Percentiles rank a stretch among this genome's conserved stretches.
These are phyloP conservation scores for Trichoderma sp. DNA, from an alignment of 2,329 filamentous ascomycete species.

Conservation along the genomic window DNA sequence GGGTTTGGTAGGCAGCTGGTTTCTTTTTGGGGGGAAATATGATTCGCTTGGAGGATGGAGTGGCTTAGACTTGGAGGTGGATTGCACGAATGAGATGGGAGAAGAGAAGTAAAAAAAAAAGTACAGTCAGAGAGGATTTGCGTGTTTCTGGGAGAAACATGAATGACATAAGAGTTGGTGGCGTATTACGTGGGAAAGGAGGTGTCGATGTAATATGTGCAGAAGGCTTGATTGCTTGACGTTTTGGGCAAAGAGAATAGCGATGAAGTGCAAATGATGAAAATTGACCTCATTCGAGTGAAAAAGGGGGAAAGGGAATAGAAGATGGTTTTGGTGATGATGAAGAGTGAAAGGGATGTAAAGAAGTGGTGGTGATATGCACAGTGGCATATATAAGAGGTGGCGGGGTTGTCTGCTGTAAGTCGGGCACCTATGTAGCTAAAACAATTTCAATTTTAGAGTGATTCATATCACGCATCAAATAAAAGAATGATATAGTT, in stretches of 20 bases:
- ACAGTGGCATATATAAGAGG: not conserved
- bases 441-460: not conserved
- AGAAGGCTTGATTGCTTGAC: not conserved
- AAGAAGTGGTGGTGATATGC: not conserved
- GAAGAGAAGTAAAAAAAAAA: not conserved
- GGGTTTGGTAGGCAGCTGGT: not conserved
- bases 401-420: not conserved
- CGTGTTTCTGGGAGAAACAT: constrained; percentile 16
- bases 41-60: not conserved
- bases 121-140: not conserved
- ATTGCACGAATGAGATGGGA: constrained; percentile 10
- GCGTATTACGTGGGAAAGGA: constrained; percentile 9
- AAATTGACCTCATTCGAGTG: not conserved
- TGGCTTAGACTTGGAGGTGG: not conserved
- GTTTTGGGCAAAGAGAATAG: not conserved
- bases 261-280: not conserved
- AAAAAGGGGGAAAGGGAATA: no score
- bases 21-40: not conserved
- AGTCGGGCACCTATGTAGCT: not conserved
- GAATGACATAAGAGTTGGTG: constrained; percentile 21
- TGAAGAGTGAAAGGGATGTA: not conserved
- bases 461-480: not conserved
- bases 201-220: not conserved
- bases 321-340: not conserved
- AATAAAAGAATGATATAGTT: not conserved